Percentiles rank a stretch among this genome's conserved stretches.
These are phyloP conservation scores for Penicillium sp. DNA, from an alignment of 2,329 filamentous ascomycete genomes.

Conservation along the genomic window DNA sequence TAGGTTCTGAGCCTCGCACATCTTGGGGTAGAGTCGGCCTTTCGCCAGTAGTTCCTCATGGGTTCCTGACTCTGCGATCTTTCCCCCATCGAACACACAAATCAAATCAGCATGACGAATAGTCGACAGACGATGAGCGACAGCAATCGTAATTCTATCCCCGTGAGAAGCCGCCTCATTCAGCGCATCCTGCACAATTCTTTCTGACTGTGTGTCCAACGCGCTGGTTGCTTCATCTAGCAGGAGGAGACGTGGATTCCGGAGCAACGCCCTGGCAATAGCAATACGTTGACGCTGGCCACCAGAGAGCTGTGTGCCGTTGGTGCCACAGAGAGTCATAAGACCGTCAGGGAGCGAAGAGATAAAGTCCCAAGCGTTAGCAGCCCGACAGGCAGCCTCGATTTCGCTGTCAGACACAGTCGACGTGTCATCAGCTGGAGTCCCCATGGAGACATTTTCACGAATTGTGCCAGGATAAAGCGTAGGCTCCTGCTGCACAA, in stretches of 20 bases:
- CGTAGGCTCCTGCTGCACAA: conserved; percentile 73
- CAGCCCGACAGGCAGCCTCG: conserved; percentile 35
- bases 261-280: conserved; percentile 54
- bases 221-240: conserved; percentile 89
- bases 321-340: background rate
- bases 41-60: conserved; percentile 38
- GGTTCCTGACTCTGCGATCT: conserved; percentile 42
- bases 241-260: conserved; percentile 71
- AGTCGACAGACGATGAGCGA: conserved; percentile 31
- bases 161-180: conserved; percentile 51
- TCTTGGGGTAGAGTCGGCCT: conserved; percentile 39
- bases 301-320: conserved; percentile 8
- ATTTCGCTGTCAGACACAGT: conserved; percentile 33
- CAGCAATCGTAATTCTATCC: conserved; percentile 28
- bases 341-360: conserved; percentile 46
- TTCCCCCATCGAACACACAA: conserved; percentile 52
- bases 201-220: conserved; percentile 83
- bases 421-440: conserved; percentile 35
- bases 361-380: conserved; percentile 54
- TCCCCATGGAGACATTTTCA: conserved; percentile 68
- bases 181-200: conserved; percentile 79
- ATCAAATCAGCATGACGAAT: conserved; percentile 69
- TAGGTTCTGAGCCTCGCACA: conserved; percentile 37
- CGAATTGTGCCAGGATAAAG: conserved; percentile 68
- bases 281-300: conserved; percentile 55